A percentile compares a stretch with the other conserved stretches of the same genome.
These are phyloP conservation scores for Ascosphaera apis DNA, from an alignment of 2,329 filamentous ascomycete species.

Conservation along the genomic window DNA sequence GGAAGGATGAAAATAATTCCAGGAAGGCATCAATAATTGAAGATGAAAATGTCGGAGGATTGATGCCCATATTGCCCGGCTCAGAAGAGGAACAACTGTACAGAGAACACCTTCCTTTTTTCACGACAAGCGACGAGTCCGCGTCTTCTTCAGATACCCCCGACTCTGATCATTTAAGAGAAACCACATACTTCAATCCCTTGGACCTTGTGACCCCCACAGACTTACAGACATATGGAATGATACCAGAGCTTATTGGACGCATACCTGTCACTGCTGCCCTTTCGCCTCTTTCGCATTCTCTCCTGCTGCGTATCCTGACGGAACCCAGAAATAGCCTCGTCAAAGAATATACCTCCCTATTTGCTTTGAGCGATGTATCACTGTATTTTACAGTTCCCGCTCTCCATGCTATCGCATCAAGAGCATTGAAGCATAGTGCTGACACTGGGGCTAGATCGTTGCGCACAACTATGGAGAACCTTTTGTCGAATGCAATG, in stretches of 20 bases:
- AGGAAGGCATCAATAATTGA: slow-evolving; percentile 7
- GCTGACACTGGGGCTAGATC: slow-evolving; percentile 63
- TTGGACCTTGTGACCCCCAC: slow-evolving; percentile 52
- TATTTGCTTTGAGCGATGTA: slow-evolving; percentile 59
- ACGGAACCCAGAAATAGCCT: slow-evolving; percentile 82
- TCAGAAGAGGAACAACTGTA: slow-evolving; percentile 41
- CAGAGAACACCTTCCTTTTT: slow-evolving; percentile 35
- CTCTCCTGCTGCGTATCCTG: slow-evolving; percentile 58
- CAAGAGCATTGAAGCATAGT: slow-evolving; percentile 30
- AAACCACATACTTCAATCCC: slow-evolving; percentile 26
- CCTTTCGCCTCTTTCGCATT: slow-evolving; percentile 47
- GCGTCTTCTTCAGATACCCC: slow-evolving; percentile 20
- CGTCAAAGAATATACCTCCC: slow-evolving; percentile 65
- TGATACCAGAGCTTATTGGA: slow-evolving; percentile 92
- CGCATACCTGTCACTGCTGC: slow-evolving; percentile 78
- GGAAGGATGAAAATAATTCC: slow-evolving; percentile 4
- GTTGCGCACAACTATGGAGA: slow-evolving; percentile 59
- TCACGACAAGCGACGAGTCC: slow-evolving; percentile 20
- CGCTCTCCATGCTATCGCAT: slow-evolving; percentile 60
- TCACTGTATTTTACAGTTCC: slow-evolving; percentile 63
- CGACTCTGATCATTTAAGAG: slow-evolving; percentile 12
- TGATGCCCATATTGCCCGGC: slow-evolving; percentile 31
- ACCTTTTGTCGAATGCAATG: slow-evolving; percentile 56
- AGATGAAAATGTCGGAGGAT: slow-evolving; percentile 11
- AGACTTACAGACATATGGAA: slow-evolving; percentile 64